phyloP scores from a whole-genome alignment of 345 rosid genomes.

The Raphanus sativus region DNA sequence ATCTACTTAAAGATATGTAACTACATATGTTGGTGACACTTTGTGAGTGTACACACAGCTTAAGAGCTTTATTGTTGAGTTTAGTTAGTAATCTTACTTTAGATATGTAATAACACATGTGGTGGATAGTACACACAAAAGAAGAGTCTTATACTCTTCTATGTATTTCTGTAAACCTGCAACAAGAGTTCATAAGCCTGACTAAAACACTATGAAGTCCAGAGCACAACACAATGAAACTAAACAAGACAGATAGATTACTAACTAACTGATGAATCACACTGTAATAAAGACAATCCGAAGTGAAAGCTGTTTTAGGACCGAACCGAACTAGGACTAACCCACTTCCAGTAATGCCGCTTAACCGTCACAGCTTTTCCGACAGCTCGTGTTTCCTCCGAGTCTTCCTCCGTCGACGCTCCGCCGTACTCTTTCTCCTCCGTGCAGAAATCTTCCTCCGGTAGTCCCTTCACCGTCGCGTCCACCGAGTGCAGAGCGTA shows the following conservation, averaged over 20 bases:
- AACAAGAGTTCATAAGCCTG: too few species aligned
- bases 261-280: not conserved
- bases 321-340: constrained; percentile 52
- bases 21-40: not conserved
- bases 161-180: too few species aligned
- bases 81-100: constrained; percentile 21
- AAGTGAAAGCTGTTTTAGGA: constrained; percentile 28
- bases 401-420: constrained; percentile 22
- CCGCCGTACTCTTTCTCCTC: constrained; percentile 63
- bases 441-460: constrained; percentile 77
- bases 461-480: constrained; percentile 73
- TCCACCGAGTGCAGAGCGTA: constrained; percentile 72
- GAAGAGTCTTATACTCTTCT: too few species aligned
- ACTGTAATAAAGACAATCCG: not conserved
- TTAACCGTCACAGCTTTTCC: constrained; percentile 67
- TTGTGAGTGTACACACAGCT: not conserved
- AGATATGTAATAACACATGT: not conserved
- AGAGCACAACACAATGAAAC: not conserved
- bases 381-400: constrained; percentile 42
- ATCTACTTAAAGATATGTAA: constrained; percentile 4
- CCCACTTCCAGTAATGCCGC: constrained; percentile 92
- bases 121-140: not conserved
- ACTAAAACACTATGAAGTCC: not conserved
- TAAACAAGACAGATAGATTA: not conserved
- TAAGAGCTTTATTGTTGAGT: not conserved